Conservation (phyloP, 2,329 filamentous ascomycete genomes). For the Fusarium sp. region DNA sequence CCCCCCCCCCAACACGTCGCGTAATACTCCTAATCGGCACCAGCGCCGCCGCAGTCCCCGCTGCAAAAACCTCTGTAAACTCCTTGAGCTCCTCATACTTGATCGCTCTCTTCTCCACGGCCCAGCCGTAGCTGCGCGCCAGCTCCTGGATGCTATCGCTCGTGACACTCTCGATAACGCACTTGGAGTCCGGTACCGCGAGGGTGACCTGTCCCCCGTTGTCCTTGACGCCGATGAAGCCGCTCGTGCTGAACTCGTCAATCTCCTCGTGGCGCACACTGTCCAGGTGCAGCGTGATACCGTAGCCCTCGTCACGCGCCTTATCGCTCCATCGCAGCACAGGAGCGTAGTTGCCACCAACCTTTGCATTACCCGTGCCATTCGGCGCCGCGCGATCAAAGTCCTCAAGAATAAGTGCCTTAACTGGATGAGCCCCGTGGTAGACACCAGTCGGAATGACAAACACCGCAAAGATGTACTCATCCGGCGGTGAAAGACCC, state of each 20-base stretch:
- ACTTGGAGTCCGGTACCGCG: conserved; percentile 86
- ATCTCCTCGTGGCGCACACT: conserved; percentile 84
- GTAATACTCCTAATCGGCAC: conserved; percentile 94
- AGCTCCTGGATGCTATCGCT: conserved; percentile 81
- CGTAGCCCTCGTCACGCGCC: conserved; percentile 80
- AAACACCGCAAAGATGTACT: conserved; percentile 91
- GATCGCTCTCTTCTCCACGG: conserved; percentile 79
- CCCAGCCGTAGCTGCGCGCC: conserved; percentile 82
- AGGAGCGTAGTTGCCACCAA: conserved; percentile 95
- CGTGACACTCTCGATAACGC: conserved; percentile 88
- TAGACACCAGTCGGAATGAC: conserved; percentile 94
- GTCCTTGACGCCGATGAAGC: conserved; percentile 83
- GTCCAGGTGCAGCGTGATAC: conserved; percentile 95
- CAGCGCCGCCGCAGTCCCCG: conserved; percentile 88
- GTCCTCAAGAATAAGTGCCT: conserved; percentile 86
- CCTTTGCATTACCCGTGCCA: conserved; percentile 90
- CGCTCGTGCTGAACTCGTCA: conserved; percentile 95
- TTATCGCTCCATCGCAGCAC: conserved; percentile 88
- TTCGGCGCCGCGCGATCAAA: conserved; percentile 95
- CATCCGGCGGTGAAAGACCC: conserved; percentile 85
- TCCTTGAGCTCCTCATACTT: conserved; percentile 65
- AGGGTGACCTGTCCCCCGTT: conserved; percentile 72
- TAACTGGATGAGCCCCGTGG: conserved; percentile 89
- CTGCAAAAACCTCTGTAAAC: conserved; percentile 83
- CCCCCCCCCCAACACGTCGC: conserved; percentile 57